Base-by-base conservation (phyloP, 257 asterid genomes). In the Buddleja alternifolia region DNA sequence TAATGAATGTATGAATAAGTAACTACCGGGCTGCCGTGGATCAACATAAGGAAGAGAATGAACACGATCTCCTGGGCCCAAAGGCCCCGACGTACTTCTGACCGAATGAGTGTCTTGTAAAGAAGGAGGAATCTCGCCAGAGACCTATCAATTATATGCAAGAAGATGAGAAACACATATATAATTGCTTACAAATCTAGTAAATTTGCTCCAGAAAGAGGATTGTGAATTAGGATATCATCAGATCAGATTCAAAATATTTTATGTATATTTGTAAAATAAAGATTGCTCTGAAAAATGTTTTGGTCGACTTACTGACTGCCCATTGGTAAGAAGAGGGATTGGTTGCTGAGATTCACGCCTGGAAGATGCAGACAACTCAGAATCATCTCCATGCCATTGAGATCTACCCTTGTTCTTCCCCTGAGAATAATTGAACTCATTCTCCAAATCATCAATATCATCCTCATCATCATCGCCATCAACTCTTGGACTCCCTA, bases 381-480 rank as follows among this genome's bases (percentile, higher is more conserved):
- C 93, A 39, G 81, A 78, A 72, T 84, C 89, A 42, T 82, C 95
- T 67, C 90, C 90, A 66, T 69, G 86, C 93, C 96, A 88, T 50
- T 86, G 89, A 63, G 78, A 77, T 74, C 87, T 79, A 51, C 74
- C 80, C 75, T 82, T 86, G 83, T 75, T 79, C 57, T 82, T 80
- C 21, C 85, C 85, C 59, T 80, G 86, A 48, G 84, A 71, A 78
- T 86, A 84, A 77, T 69, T 74, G 21, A 88, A 86, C 83, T 88
- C 96, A 50, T 86, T 84, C 63, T 85, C 95, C 76, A 88, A 54
- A 81, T 88, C 95, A 82, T 88, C 95, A 10, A 48, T 57, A 62
- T 62, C 83, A 59, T 88, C 92, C 65, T 88, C 95, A 39, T 88
- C 95, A 79, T 88, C 95, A 45, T 88, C 95, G 41, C 95, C 95